Conservation (phyloP, 139 green algal species). For the Ostreobium quekettii region DNA sequence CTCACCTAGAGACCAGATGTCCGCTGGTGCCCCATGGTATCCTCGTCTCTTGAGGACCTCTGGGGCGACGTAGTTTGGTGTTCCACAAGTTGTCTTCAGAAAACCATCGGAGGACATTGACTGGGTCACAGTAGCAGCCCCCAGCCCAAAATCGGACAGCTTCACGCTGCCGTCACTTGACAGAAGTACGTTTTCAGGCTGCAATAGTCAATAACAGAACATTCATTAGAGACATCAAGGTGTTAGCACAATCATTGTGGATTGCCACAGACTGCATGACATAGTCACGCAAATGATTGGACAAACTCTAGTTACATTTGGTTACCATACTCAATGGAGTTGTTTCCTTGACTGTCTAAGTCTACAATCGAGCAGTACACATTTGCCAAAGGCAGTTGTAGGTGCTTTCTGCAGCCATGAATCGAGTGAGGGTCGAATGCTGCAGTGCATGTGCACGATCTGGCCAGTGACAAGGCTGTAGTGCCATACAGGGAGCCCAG, state of each 20-base stretch:
- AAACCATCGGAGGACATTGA: conserved; percentile 14
- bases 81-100: conserved; percentile 60
- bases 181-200: conserved; percentile 55
- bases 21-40: conserved; percentile 41
- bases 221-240: not conserved
- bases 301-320: too few species aligned
- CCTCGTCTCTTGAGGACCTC: conserved; percentile 47
- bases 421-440: too few species aligned
- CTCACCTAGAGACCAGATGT: conserved; percentile 55
- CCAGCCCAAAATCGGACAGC: conserved; percentile 56
- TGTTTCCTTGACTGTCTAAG: too few species aligned
- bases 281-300: too few species aligned
- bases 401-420: too few species aligned
- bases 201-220: not conserved
- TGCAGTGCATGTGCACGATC: too few species aligned
- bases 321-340: too few species aligned
- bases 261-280: not conserved
- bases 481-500: not conserved
- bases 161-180: conserved; percentile 33
- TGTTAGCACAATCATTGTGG: not conserved
- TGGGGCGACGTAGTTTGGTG: conserved; percentile 68
- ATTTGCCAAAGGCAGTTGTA: too few species aligned
- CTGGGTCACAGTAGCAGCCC: conserved; percentile 21
- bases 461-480: not conserved
- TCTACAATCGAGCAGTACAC: too few species aligned